A percentile compares a stretch with the other conserved stretches of the same genome.
Evolutionary conservation across 192 early-diverging fungal genomes (phyloP).

Genomic region (Coemansia sp.): DNA sequence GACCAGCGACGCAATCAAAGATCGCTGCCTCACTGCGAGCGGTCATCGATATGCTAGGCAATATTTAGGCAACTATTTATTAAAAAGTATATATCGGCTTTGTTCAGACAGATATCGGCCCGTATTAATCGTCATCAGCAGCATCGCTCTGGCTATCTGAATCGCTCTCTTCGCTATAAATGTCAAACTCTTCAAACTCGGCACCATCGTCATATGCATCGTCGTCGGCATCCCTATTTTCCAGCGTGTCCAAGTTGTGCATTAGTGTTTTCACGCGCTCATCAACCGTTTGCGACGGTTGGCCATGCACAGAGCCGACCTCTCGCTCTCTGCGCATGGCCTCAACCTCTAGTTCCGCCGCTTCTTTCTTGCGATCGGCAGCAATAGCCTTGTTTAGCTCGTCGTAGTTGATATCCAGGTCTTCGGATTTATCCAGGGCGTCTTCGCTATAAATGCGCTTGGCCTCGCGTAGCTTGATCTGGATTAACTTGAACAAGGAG

Average conservation of each 20-base stretch:
- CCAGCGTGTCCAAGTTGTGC: slow-evolving; percentile 20
- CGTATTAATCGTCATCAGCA: slow-evolving; percentile 7
- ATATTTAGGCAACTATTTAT: not conserved
- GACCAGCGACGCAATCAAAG: not conserved
- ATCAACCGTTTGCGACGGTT: slow-evolving; percentile 4
- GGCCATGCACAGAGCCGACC: slow-evolving; percentile 7
- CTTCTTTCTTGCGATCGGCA: slow-evolving; percentile 21
- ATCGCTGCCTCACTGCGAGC: slow-evolving; percentile 17
- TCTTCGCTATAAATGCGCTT: slow-evolving; percentile 11
- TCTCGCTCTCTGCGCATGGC: slow-evolving; percentile 20
- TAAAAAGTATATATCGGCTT: not conserved
- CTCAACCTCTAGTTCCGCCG: slow-evolving; percentile 4
- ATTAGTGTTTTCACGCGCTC: slow-evolving; percentile 1
- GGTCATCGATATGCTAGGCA: slow-evolving; percentile 17
- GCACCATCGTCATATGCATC: not conserved
- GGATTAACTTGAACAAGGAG: slow-evolving; percentile 21
- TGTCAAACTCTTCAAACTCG: slow-evolving; percentile 25
- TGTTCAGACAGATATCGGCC: slow-evolving; percentile 2
- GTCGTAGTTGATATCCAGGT: slow-evolving; percentile 19
- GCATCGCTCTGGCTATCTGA: slow-evolving; percentile 11
- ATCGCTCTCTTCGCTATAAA: slow-evolving; percentile 27
- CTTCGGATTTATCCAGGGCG: not conserved
- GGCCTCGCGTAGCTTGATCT: slow-evolving; percentile 16
- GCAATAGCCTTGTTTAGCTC: slow-evolving; percentile 25
- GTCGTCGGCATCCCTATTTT: not conserved